Evolutionary conservation across 345 rosid genomes (phyloP).

Genomic region (Murraya paniculata): DNA sequence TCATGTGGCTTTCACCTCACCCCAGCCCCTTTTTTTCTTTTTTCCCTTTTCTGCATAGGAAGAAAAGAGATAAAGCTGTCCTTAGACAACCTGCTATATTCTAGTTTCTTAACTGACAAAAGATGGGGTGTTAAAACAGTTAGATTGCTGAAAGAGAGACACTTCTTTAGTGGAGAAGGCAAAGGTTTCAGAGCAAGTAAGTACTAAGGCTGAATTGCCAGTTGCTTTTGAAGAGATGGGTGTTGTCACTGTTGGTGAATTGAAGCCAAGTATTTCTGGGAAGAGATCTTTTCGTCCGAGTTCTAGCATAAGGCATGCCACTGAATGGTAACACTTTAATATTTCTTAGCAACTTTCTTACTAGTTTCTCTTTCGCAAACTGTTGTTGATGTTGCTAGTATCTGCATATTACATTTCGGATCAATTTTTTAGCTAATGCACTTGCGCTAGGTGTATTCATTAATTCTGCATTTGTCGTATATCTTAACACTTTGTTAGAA

Average conservation of each 20-base stretch:
- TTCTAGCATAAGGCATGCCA: conserved; percentile 89
- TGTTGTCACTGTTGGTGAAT: conserved; percentile 66
- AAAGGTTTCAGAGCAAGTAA: conserved; percentile 16
- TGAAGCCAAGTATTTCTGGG: conserved; percentile 82
- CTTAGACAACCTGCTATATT: conserved; percentile 9
- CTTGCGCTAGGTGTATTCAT: background rate
- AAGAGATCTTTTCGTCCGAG: conserved; percentile 86
- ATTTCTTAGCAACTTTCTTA: background rate
- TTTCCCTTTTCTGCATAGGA: background rate
- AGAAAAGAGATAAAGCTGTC: background rate
- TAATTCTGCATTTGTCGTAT: conserved; percentile 14
- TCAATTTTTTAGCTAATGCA: background rate
- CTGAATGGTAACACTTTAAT: conserved; percentile 68
- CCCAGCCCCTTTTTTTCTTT: conserved; percentile 7
- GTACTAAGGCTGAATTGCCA: conserved; percentile 6
- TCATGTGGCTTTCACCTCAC: conserved; percentile 39
- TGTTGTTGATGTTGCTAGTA: background rate
- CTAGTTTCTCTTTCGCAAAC: background rate
- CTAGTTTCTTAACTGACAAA: background rate
- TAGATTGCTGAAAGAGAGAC: conserved; percentile 17
- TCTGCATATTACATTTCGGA: background rate
- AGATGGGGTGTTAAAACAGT: conserved; percentile 25
- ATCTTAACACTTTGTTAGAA: background rate
- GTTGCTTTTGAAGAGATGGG: conserved; percentile 51
- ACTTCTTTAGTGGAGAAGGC: conserved; percentile 12